Percentiles rank a stretch among this genome's conserved stretches.
phyloP scores from a whole-genome alignment of 2,329 filamentous ascomycete species.

The Verticillium nubilum region DNA sequence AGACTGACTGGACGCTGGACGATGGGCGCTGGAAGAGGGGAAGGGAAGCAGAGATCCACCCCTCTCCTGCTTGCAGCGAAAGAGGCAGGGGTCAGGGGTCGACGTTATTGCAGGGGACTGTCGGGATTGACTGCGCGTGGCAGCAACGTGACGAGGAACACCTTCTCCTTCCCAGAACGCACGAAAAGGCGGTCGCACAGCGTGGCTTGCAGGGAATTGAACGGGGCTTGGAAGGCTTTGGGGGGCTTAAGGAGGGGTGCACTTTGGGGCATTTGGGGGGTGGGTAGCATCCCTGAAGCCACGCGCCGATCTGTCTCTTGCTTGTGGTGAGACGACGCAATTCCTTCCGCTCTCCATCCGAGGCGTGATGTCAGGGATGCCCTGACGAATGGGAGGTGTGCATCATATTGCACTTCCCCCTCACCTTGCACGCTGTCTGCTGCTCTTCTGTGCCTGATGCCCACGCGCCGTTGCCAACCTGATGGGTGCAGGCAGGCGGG shows the following conservation, averaged over 20 bases:
- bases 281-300: constrained; percentile 13
- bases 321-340: background rate
- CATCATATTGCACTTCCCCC: background rate
- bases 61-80: background rate
- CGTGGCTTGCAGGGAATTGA: constrained; percentile 14
- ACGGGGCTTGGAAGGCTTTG: constrained; percentile 4
- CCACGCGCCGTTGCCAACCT: background rate
- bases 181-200: constrained; percentile 5
- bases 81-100: background rate
- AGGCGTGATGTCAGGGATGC: background rate
- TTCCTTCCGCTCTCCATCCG: background rate
- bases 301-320: constrained; percentile 11
- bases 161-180: background rate
- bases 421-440: background rate
- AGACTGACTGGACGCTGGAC: background rate
- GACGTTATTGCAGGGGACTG: background rate
- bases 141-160: constrained; percentile 12
- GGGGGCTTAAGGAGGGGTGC: background rate
- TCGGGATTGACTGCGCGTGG: constrained; percentile 6
- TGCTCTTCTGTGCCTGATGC: background rate
- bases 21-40: background rate
- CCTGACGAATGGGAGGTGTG: background rate
- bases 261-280: background rate
- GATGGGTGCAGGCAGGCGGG: background rate
- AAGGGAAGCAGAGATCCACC: background rate